These are phyloP conservation scores for Mycena capillaripes DNA, from an alignment of 768 basidiomycete genomes.

Conservation along the genomic window DNA sequence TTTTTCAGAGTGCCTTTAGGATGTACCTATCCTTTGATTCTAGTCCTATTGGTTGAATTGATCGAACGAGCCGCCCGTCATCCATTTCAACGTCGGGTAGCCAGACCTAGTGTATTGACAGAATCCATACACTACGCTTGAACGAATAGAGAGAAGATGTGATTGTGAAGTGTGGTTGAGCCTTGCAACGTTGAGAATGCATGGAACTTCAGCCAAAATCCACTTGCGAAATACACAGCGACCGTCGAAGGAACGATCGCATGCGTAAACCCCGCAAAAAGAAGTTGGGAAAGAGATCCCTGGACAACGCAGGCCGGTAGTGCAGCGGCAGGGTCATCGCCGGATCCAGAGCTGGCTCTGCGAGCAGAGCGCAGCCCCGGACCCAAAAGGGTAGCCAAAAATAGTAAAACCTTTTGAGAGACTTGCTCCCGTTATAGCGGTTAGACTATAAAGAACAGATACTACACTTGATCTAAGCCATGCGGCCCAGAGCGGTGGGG, in stretches of 20 bases:
- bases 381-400: slow-evolving; percentile 9
- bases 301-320: slow-evolving; percentile 13
- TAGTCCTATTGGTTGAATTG: too few species aligned
- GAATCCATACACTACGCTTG: too few species aligned
- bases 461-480: slow-evolving; percentile 22
- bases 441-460: slow-evolving; percentile 18
- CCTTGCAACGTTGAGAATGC: too few species aligned
- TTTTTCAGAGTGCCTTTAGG: not conserved
- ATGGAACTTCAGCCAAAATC: too few species aligned
- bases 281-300: slow-evolving; percentile 11
- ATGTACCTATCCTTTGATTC: not conserved
- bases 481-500: not conserved
- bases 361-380: not conserved
- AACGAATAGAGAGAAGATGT: too few species aligned
- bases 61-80: too few species aligned
- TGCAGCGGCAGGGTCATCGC: slow-evolving; percentile 17
- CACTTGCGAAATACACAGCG: too few species aligned
- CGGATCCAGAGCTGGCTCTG: not conserved
- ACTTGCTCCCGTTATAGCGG: slow-evolving; percentile 8
- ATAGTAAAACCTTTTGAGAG: slow-evolving; percentile 11
- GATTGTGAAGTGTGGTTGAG: too few species aligned
- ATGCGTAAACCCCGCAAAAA: too few species aligned
- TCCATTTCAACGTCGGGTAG: too few species aligned
- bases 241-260: too few species aligned
- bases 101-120: too few species aligned